phyloP scores from a whole-genome alignment of 139 green algal species.

The Nannochloris sp. region DNA sequence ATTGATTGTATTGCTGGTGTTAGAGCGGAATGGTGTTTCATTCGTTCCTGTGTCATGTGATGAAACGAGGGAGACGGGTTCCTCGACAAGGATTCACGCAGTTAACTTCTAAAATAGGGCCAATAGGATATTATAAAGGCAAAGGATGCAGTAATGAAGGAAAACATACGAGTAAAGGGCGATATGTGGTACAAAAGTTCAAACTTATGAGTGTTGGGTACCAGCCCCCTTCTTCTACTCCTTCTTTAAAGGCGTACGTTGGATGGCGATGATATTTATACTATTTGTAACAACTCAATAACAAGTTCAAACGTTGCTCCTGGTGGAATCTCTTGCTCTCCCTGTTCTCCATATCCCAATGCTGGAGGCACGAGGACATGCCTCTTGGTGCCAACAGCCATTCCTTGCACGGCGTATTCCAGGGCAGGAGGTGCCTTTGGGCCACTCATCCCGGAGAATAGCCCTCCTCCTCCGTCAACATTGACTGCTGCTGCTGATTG shows the following conservation, averaged over 20 bases:
- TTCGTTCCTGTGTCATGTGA: not conserved
- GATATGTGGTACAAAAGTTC: slow-evolving; percentile 5
- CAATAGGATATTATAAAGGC: slow-evolving; percentile 46
- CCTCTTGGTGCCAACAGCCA: slow-evolving; percentile 73
- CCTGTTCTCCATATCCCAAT: slow-evolving; percentile 27
- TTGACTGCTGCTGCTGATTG: slow-evolving; percentile 19
- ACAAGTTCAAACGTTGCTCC: slow-evolving; percentile 5
- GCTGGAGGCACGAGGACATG: slow-evolving; percentile 21
- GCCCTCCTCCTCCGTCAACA: slow-evolving; percentile 39
- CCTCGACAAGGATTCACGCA: slow-evolving; percentile 25
- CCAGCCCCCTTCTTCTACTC: not conserved
- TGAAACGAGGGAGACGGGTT: slow-evolving; percentile 22
- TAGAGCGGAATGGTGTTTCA: not conserved
- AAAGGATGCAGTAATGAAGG: slow-evolving; percentile 32
- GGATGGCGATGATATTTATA: too few relatives aligned
- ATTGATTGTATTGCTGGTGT: too few relatives aligned
- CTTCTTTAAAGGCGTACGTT: not conserved
- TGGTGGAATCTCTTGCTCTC: slow-evolving; percentile 39
- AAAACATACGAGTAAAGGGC: slow-evolving; percentile 47
- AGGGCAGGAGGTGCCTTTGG: slow-evolving; percentile 80
- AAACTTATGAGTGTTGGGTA: not conserved
- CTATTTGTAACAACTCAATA: slow-evolving; percentile 32
- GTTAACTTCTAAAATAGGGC: slow-evolving; percentile 40
- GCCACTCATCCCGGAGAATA: slow-evolving; percentile 64
- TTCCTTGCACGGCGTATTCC: slow-evolving; percentile 66